Percentiles rank a stretch among this genome's conserved stretches.
Evolutionary conservation across 2,329 filamentous ascomycete genomes (phyloP).

Genomic region (Leptosphaerulina australis): DNA sequence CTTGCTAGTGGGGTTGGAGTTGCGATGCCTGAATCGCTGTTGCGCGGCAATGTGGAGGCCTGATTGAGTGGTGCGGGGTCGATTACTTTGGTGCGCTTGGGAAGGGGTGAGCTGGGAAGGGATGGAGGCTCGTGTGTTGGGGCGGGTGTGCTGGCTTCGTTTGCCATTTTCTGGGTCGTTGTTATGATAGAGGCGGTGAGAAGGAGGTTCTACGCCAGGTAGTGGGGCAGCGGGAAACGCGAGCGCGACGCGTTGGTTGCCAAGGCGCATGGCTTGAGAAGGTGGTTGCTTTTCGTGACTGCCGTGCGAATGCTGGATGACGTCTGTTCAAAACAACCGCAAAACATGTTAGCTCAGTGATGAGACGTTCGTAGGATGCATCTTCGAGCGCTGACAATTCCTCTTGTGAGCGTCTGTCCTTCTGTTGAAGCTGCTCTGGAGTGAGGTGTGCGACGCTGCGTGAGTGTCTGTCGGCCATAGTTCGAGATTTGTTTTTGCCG

Average conservation of each 20-base stretch:
- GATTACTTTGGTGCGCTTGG: slow-evolving; percentile 78
- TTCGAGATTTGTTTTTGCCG: background rate
- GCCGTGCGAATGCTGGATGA: no score
- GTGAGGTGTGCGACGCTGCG: no score
- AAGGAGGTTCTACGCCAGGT: slow-evolving; percentile 12
- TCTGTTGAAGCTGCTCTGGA: no score
- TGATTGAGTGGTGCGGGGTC: slow-evolving; percentile 47
- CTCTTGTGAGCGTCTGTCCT: no score
- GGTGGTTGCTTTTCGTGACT: background rate
- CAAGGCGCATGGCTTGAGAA: slow-evolving; percentile 5
- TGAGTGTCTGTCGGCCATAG: background rate
- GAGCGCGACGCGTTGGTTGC: slow-evolving; percentile 3
- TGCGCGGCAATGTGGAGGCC: slow-evolving; percentile 33
- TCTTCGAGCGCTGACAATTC: no score
- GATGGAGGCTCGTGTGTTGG: slow-evolving; percentile 56
- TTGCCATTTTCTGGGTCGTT: slow-evolving; percentile 24
- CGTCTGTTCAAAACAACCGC: background rate
- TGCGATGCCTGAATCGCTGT: slow-evolving; percentile 42
- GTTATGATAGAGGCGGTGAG: slow-evolving; percentile 19
- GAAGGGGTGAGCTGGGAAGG: slow-evolving; percentile 72
- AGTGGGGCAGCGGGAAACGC: slow-evolving; percentile 7
- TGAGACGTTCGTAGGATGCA: no score
- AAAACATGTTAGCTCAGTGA: no score
- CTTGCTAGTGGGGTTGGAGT: slow-evolving; percentile 44
- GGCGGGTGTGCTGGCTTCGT: slow-evolving; percentile 34